A percentile compares a stretch with the other conserved stretches of the same genome.
Conservation (phyloP, 192 early-diverging fungal genomes). For the Piromyces finnis region DNA sequence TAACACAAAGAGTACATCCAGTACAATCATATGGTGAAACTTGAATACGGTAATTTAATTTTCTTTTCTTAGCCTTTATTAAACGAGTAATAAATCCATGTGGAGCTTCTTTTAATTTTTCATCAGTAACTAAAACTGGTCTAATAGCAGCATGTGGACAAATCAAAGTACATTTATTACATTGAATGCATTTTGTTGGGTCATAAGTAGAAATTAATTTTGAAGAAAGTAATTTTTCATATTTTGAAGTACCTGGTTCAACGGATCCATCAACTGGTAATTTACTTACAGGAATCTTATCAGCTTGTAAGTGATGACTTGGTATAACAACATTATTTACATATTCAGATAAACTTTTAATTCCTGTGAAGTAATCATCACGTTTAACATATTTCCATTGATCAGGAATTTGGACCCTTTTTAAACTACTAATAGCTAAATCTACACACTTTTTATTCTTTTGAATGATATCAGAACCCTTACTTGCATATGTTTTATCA, state of each 20-base stretch:
- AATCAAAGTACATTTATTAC: background rate
- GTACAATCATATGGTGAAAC: background rate
- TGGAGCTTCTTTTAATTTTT: background rate
- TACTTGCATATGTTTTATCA: background rate
- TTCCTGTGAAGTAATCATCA: background rate
- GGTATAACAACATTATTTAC: background rate
- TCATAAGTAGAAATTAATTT: background rate
- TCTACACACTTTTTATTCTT: background rate
- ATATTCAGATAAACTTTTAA: background rate
- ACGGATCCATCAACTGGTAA: background rate
- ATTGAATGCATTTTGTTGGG: background rate
- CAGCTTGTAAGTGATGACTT: background rate
- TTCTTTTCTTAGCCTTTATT: background rate
- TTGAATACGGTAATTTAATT: background rate
- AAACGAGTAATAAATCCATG: background rate
- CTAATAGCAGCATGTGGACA: background rate
- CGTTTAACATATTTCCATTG: background rate
- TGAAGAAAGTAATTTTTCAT: background rate
- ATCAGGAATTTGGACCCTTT: background rate
- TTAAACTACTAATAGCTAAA: background rate
- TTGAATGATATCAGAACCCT: background rate
- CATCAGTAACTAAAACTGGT: background rate
- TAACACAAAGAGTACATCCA: background rate
- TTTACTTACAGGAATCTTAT: background rate
- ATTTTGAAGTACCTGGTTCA: background rate